Conservation (phyloP, 495 filamentous ascomycete genomes). For the Physcia stellaris region DNA sequence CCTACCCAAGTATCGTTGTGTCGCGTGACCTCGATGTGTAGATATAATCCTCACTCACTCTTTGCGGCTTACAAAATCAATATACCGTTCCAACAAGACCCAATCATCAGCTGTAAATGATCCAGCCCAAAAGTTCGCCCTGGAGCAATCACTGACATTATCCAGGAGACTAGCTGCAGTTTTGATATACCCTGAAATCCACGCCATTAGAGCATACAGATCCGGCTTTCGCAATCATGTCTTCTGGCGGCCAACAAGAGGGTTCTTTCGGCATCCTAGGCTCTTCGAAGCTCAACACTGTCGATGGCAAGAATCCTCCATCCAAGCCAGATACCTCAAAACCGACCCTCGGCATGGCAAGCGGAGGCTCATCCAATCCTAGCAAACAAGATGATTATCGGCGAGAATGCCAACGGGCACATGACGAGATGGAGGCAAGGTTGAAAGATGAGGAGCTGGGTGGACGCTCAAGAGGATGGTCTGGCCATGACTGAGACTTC, state of each 20-base stretch:
- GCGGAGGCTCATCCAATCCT: constrained; percentile 2
- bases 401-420: constrained; percentile 7
- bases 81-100: no score
- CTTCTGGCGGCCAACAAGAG: constrained; percentile 4
- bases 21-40: no score
- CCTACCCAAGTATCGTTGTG: no score
- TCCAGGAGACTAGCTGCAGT: no score
- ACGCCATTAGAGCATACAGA: no score
- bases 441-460: constrained; percentile 1
- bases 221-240: constrained; percentile 4
- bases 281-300: constrained; percentile 16
- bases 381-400: constrained; percentile 8
- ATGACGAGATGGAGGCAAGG: constrained; percentile 4
- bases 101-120: no score
- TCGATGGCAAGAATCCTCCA: constrained; percentile 13
- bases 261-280: constrained; percentile 16
- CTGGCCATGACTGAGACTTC: no score
- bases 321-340: constrained; percentile 2
- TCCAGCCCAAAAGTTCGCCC: no score
- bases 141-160: no score
- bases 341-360: neutral
- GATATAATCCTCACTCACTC: no score
- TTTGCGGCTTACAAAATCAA: no score
- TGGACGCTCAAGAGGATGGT: constrained; percentile 5
- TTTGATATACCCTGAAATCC: no score